Evolutionary conservation across 306 rosid species (phyloP).

Genomic region (Cucurbita moschata): DNA sequence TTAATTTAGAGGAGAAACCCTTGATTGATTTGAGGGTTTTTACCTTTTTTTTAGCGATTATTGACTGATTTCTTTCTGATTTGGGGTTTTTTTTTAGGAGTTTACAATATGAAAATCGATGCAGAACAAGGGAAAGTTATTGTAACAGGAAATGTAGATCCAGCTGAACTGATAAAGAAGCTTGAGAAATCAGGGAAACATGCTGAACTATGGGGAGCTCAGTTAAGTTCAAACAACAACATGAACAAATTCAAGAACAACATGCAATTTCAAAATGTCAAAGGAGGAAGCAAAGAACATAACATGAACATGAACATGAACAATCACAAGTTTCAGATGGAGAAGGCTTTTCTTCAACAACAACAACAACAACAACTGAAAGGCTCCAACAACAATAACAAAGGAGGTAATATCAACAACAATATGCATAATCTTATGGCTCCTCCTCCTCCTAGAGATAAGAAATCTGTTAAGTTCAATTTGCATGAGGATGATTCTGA

Average conservation of each 20-base stretch:
- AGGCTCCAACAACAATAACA: constrained; percentile 8
- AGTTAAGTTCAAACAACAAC: constrained; percentile 22
- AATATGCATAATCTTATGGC: constrained; percentile 6
- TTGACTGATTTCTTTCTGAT: background rate
- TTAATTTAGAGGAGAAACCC: background rate
- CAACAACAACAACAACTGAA: constrained; percentile 38
- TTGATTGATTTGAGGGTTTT: background rate
- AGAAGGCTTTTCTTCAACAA: constrained; percentile 19
- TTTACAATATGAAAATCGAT: constrained; percentile 29
- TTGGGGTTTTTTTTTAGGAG: constrained; percentile 21
- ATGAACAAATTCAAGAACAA: constrained; percentile 48
- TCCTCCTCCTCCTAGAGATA: constrained; percentile 21
- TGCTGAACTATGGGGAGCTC: constrained; percentile 58
- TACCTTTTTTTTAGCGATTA: background rate
- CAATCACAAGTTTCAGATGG: constrained; percentile 3
- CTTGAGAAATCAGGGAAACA: constrained; percentile 48
- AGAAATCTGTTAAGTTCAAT: constrained; percentile 65
- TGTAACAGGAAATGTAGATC: constrained; percentile 49
- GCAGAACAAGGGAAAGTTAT: constrained; percentile 45
- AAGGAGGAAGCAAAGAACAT: constrained; percentile 22
- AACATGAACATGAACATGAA: background rate
- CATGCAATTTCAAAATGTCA: constrained; percentile 24
- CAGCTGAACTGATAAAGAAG: constrained; percentile 34
- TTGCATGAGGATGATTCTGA: constrained; percentile 43
- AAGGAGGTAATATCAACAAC: constrained; percentile 1